Base-by-base conservation (phyloP, 2,329 filamentous ascomycete species). In the Aspergillus neoniger region DNA sequence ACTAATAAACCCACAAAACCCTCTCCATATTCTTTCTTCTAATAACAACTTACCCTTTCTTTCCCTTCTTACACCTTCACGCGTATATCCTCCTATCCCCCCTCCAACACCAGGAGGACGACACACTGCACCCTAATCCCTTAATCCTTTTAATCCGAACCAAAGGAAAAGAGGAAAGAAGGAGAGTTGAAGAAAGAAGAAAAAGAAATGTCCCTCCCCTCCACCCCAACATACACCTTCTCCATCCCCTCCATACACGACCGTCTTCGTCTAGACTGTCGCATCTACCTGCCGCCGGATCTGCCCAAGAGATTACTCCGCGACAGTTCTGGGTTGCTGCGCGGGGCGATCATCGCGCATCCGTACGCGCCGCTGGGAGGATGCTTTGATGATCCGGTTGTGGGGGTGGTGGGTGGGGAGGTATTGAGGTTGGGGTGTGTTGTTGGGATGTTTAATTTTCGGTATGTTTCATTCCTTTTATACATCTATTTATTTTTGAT, bases 351-450 rank as follows among this genome's bases (percentile, higher is more conserved):
- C 3, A 79, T 98, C 41, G 93, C 93, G 12, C 95, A 98, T 75
- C 94, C 95, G 0, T 98, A 98, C 72, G 92, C 91, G 36, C 88
- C 91, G 0, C 80, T 98, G 55, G 95, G 95, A 4, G 95, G 94
- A 5, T 88, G 82, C 74, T 95, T 88, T 72, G 91, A 98, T 72
- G 93, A 98, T 72, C 84, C 85, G 0, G 83, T 96, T 0, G 89
- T 98, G 1, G 82, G 85, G n/a, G 80, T 86, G 8, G 77, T 90
- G 2, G 86, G 85, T 0, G 79, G 80, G 2, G 83, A 88, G 60
- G 80, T 96, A 49, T 74, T 96, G n/a, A 79, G 83, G 4, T 78
- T 82, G 55, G 91, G 91, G 1, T 96, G 86, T 69, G 74, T 96
- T 1, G 89, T 97, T 2, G 88, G 85, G 7, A 96, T 92, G 0